Percentiles rank a stretch among this genome's conserved stretches.
These are phyloP conservation scores for Capronia americana DNA, from an alignment of 2,329 filamentous ascomycete genomes.

Conservation along the genomic window DNA sequence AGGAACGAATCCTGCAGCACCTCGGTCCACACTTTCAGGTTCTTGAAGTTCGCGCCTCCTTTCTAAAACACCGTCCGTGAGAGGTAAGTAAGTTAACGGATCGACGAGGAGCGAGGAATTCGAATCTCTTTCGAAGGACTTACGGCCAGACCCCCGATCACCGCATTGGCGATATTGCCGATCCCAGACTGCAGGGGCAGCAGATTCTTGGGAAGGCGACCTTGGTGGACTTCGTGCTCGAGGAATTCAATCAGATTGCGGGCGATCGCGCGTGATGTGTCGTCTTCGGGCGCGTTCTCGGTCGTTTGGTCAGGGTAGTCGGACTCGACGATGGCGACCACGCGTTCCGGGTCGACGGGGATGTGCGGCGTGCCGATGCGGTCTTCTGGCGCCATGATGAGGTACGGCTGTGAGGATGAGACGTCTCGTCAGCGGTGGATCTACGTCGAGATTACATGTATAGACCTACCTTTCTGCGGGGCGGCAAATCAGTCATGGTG, in stretches of 20 bases:
- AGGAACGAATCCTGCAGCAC: constrained; percentile 92
- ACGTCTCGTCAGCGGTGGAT: neutral
- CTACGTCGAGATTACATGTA: neutral
- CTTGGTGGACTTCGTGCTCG: constrained; percentile 81
- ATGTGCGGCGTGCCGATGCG: constrained; percentile 83
- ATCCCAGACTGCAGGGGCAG: constrained; percentile 86
- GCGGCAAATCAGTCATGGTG: constrained; percentile 84
- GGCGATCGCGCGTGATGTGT: constrained; percentile 73
- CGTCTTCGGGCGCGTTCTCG: constrained; percentile 79
- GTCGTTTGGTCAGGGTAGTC: constrained; percentile 80
- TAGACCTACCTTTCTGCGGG: constrained; percentile 68
- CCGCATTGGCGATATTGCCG: constrained; percentile 91
- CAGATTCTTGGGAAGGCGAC: constrained; percentile 76
- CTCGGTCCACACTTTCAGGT: constrained; percentile 92
- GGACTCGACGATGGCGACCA: constrained; percentile 83
- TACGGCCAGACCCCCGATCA: constrained; percentile 76
- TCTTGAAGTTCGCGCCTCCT: constrained; percentile 76
- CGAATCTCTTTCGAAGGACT: neutral
- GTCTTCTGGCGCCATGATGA: constrained; percentile 85
- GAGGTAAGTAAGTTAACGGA: neutral
- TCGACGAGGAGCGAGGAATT: neutral
- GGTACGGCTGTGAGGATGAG: constrained; percentile 50
- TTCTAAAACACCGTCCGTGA: constrained; percentile 46
- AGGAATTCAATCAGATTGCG: constrained; percentile 82
- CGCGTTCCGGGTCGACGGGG: constrained; percentile 81